Evolutionary conservation across 169 alveolate genomes (phyloP), one percentile per base, ranked within the genome.

Genomic region (Plasmodium berghei): DNA sequence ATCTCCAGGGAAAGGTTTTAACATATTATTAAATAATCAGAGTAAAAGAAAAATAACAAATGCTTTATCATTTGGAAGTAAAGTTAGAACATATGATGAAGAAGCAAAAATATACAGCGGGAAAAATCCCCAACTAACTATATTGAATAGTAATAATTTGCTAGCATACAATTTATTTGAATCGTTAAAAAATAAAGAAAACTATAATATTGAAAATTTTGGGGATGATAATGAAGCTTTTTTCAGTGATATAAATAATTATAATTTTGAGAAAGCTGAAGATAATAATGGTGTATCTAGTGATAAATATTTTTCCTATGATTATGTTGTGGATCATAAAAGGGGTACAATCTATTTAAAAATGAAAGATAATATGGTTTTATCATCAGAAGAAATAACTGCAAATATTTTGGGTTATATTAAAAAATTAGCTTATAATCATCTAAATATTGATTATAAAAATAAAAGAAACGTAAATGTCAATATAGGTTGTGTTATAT

Each of bases 31-130:
- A 67, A 94, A 89, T 87, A 93, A 91, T 54, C 90, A 94, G 40
- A 94, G 95, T 58, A 92, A 93, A 49, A 87, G 96, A 87, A 94
- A 94, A 70, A 92, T 94, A 73, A 71, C 88, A 5, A 94, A 94
- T 80, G 94, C 93, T 8, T 91, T 92, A 8, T 90, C 92, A 26
- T 73, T 94, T 83, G 92, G 77, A 3, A 92, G 92, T 45, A 89
- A 89, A 18, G 87, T 91, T 40, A 73, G 96, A 24, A 62, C 92
- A 24, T 94, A 85, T 22, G 96, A 92, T 59, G 92, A 88, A 46
- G 94, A 94, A 49, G 93, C 96, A 14, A 86, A 86, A n/a, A 71
- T 86, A 26, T 86, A 58, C 28, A 86, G 91, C 59, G 24, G 77
- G 34, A 86, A 86, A 54, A 58, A 59, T 9, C 91, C 91, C 9